Conservation (phyloP, 306 rosid species). For the Abrus precatorius region DNA sequence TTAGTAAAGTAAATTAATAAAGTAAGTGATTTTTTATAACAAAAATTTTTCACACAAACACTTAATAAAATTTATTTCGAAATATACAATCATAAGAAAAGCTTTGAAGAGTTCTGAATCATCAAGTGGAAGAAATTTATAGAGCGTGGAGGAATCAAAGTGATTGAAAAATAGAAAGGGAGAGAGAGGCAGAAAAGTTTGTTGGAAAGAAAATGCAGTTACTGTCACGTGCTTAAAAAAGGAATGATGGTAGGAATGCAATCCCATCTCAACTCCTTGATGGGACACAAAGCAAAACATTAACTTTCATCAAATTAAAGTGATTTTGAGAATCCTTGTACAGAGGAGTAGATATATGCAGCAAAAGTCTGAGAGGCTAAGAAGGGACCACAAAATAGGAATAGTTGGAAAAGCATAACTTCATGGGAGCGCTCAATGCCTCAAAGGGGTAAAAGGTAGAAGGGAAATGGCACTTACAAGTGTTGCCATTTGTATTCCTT, state of each 20-base stretch:
- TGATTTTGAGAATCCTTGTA: slow-evolving; percentile 44
- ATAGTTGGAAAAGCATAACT: slow-evolving; percentile 37
- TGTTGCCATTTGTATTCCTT: slow-evolving; percentile 41
- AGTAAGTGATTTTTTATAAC: background rate
- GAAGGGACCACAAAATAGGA: slow-evolving; percentile 54
- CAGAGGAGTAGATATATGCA: slow-evolving; percentile 36
- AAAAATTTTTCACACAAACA: background rate
- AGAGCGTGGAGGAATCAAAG: slow-evolving; percentile 43
- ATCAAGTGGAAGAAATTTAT: slow-evolving; percentile 39
- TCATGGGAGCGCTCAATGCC: slow-evolving; percentile 24
- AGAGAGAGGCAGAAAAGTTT: slow-evolving; percentile 41
- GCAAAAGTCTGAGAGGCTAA: slow-evolving; percentile 35
- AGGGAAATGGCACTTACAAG: slow-evolving; percentile 44
- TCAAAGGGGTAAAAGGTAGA: slow-evolving; percentile 30
- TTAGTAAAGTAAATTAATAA: background rate
- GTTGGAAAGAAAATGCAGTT: slow-evolving; percentile 47
- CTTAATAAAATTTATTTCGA: background rate
- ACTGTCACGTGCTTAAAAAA: slow-evolving; percentile 43
- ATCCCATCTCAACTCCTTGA: slow-evolving; percentile 51
- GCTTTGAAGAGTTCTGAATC: slow-evolving; percentile 38
- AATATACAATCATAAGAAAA: background rate
- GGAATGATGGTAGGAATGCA: slow-evolving; percentile 54
- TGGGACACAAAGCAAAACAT: slow-evolving; percentile 54
- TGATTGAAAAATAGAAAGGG: slow-evolving; percentile 29
- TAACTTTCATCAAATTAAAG: slow-evolving; percentile 45